phyloP scores from a whole-genome alignment of 139 green algal species.

The Pleodorina starrii region DNA sequence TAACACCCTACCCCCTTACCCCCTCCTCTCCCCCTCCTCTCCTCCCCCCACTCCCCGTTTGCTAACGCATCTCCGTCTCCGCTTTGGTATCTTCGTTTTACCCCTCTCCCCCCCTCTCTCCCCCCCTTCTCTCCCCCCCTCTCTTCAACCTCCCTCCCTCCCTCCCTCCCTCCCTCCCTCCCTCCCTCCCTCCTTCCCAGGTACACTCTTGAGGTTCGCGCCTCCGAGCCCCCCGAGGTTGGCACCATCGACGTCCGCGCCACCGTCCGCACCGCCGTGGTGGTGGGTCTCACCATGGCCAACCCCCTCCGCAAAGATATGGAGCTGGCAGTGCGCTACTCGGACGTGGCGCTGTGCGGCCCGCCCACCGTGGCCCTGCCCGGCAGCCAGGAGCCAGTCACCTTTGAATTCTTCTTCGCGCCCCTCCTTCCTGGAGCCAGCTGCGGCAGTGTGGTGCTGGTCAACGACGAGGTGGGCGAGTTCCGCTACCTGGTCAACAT shows the following conservation, averaged over 20 bases:
- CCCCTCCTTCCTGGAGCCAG: constrained; percentile 63
- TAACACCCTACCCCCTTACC: neutral
- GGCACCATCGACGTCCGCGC: constrained; percentile 67
- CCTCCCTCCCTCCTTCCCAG: constrained; percentile 6
- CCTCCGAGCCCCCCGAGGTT: constrained; percentile 69
- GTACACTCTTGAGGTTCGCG: constrained; percentile 74
- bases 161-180: too few relatives aligned
- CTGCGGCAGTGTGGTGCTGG: constrained; percentile 63
- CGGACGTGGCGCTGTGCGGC: constrained; percentile 60
- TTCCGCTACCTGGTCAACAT: constrained; percentile 77
- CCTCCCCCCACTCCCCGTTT: too few relatives aligned
- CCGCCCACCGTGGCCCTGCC: constrained; percentile 56
- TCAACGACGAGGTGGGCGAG: constrained; percentile 74
- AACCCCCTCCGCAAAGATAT: constrained; percentile 70
- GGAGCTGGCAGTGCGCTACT: constrained; percentile 63
- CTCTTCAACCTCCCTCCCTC: too few relatives aligned
- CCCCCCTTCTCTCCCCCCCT: too few relatives aligned
- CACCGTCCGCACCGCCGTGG: constrained; percentile 63
- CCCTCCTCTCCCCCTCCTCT: neutral
- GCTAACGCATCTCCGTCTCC: too few relatives aligned
- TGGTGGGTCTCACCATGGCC: constrained; percentile 40
- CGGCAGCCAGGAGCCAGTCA: neutral
- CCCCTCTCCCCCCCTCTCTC: too few relatives aligned
- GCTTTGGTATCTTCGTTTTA: too few relatives aligned
- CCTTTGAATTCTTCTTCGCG: constrained; percentile 74